A percentile compares a stretch with the other conserved stretches of the same genome.
Conservation (phyloP, 768 basidiomycete genomes). For the Mycena chlorophos region DNA sequence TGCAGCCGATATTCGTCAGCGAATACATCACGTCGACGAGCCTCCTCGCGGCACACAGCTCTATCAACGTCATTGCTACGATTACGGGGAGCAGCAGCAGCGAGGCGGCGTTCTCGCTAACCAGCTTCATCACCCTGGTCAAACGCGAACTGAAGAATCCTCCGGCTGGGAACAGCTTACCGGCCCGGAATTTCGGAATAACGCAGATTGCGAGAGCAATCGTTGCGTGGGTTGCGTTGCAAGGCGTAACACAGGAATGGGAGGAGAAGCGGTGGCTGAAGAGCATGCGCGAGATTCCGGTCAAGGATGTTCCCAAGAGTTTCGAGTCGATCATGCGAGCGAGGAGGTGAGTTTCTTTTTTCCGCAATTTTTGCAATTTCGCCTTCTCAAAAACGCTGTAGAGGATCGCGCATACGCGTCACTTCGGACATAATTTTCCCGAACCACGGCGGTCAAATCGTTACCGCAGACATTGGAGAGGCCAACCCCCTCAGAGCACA, state of each 20-base stretch:
- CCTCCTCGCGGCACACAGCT: conserved; percentile 70
- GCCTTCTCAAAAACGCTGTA: conserved; percentile 16
- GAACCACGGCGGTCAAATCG: conserved; percentile 67
- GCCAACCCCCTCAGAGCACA: conserved; percentile 36
- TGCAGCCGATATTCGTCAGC: conserved; percentile 62
- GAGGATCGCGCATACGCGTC: conserved; percentile 65
- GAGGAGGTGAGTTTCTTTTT: conserved; percentile 33
- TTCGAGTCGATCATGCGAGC: conserved; percentile 30
- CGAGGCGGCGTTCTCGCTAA: conserved; percentile 80
- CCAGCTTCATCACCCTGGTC: conserved; percentile 79
- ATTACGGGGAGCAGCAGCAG: conserved; percentile 75
- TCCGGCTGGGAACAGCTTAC: conserved; percentile 50
- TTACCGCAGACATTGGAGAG: conserved; percentile 81
- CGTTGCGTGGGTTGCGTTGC: conserved; percentile 78
- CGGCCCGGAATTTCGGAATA: conserved; percentile 61
- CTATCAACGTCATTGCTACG: conserved; percentile 69
- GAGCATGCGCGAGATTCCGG: conserved; percentile 64
- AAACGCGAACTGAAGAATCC: conserved; percentile 72
- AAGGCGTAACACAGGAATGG: conserved; percentile 80
- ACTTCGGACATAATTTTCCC: conserved; percentile 73
- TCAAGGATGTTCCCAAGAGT: conserved; percentile 45
- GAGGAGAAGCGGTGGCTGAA: conserved; percentile 72
- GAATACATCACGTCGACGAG: conserved; percentile 79
- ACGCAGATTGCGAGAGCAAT: conserved; percentile 69
- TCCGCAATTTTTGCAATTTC: not conserved